phyloP scores from a whole-genome alignment of 306 rosid genomes.

The Cyclanthera cordifolia region DNA sequence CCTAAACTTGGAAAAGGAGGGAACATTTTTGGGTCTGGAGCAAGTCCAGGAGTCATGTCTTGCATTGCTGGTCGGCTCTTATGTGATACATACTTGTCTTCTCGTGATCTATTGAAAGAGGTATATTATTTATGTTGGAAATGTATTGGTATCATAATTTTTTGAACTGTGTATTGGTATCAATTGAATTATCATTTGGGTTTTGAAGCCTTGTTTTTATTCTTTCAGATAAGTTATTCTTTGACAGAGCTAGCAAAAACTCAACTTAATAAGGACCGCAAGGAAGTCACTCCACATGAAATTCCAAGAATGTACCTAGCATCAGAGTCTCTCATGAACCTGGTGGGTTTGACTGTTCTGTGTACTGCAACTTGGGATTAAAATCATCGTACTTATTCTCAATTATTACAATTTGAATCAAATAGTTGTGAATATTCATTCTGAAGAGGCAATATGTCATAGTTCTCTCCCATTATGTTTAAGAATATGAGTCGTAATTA shows the following conservation, averaged over 20 bases:
- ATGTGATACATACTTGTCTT: slow-evolving; percentile 79
- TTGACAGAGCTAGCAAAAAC: slow-evolving; percentile 78
- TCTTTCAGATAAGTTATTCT: slow-evolving; percentile 83
- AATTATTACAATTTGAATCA: background rate
- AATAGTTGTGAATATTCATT: background rate
- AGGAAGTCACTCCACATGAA: slow-evolving; percentile 75
- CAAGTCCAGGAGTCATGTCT: slow-evolving; percentile 78
- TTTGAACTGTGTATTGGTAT: background rate
- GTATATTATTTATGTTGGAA: slow-evolving; percentile 31
- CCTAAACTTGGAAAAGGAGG: slow-evolving; percentile 66
- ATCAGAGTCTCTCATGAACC: slow-evolving; percentile 60
- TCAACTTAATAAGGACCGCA: slow-evolving; percentile 74
- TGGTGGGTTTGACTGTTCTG: slow-evolving; percentile 41
- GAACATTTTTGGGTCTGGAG: slow-evolving; percentile 72
- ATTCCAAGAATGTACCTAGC: slow-evolving; percentile 65
- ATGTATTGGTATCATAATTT: background rate
- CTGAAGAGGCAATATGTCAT: background rate
- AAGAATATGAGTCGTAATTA: background rate
- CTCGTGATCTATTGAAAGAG: slow-evolving; percentile 94
- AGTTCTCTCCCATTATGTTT: background rate
- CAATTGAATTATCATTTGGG: background rate
- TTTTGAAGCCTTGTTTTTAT: slow-evolving; percentile 12
- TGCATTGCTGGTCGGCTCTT: slow-evolving; percentile 90
- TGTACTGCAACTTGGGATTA: background rate
- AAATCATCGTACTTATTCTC: background rate